Base-by-base conservation (phyloP, 176 grass and related monocot genomes). In the Leersia perrieri region DNA sequence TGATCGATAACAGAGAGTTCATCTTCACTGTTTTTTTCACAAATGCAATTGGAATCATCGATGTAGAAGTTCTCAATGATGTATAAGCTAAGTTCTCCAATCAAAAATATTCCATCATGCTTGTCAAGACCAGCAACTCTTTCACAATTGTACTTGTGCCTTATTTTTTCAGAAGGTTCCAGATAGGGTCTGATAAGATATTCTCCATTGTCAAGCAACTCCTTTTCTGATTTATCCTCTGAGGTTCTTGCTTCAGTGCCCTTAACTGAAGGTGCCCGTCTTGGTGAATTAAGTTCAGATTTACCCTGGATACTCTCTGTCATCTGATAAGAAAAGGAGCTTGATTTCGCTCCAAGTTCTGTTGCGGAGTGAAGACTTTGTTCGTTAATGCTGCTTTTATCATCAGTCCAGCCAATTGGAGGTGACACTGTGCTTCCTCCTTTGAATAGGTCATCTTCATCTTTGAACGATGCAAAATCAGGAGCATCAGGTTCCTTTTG, bases 11-110 rank as follows among this genome's bases (percentile, higher is more conserved):
- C 93, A 82, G 97, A 99, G 10, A 92, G 86, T 33, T 99, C 97
- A 68, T 93, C 93, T 89, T 99, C 93, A 75, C 85, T 95, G 23
- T 66, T 63, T 72, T 99, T 99, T 86, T 99, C 97, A 15, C 90
- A 99, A 80, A 99, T 90, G 87, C 97, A 99, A 33, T 88, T 92
- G 76, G 88, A 89, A 73, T 93, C 88, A 69, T 99, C 93, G 14
- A 99, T 93, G 74, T 95, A 99, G 73, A 99, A 99, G 85, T 99
- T 99, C 78, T 99, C 97, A 30, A 99, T 99, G 60, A 95, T 93
- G 82, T 99, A 99, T 78, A 99, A 84, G 66, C 93, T 92, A 77
- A 95, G 81, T 34, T 99, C 97, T 35, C 97, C 97, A 9, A 99
- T 99, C 73, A 99, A 87, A 91, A 99, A 99, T 91, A 96, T 96